Base-by-base conservation (phyloP, 2,329 filamentous ascomycete species). In the Tothia fuscella region DNA sequence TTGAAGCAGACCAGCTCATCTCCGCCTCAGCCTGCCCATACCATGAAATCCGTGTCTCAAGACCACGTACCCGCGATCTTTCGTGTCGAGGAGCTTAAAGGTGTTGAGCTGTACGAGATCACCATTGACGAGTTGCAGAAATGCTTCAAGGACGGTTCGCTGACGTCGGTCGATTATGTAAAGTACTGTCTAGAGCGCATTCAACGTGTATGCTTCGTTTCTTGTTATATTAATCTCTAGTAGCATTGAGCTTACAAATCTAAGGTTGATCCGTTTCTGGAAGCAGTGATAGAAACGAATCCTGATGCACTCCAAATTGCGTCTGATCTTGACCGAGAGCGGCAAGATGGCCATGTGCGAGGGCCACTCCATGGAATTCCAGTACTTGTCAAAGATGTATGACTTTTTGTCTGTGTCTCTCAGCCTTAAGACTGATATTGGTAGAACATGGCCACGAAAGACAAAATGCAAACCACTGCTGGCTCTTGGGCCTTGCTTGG, bases 361-460 rank as follows among this genome's bases (percentile, higher is more conserved):
- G 72, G 80, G 2, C 74, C 74, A 1, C 66, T 87, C 1, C 82
- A 87, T 54, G 81, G 82, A 3, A 82, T 88, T 33, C 82, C 82
- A 0, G 82, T 82, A 54, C 65, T 80, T 2, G 72, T 85, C 48
- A 87, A 87, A 58, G 81, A 87, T 16, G 31, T 24, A 59, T 57
- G 33, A 57, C 59, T 22, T 56, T 55, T 1, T 38, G 14, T 38
- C 20, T 38, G 7, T 10, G 6, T 24, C 22, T 6, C 35, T 9
- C 10, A n/a, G 9, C 16, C 12, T 12, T 20, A 13, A 10, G 12
- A 12, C 16, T n/a, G 20, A 10, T 20, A 24, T 9, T 6, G 53
- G 58, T 81, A 87, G 53, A 81, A 80, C 53, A 80, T 82, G 41
- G 77, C 68, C 20, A 76, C 71, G 7, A 76, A 75, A 48, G 81